Percentiles rank a stretch among this genome's conserved stretches.
These are phyloP conservation scores for Lipomyces sp. DNA, from an alignment of 805 yeast species.

Conservation along the genomic window DNA sequence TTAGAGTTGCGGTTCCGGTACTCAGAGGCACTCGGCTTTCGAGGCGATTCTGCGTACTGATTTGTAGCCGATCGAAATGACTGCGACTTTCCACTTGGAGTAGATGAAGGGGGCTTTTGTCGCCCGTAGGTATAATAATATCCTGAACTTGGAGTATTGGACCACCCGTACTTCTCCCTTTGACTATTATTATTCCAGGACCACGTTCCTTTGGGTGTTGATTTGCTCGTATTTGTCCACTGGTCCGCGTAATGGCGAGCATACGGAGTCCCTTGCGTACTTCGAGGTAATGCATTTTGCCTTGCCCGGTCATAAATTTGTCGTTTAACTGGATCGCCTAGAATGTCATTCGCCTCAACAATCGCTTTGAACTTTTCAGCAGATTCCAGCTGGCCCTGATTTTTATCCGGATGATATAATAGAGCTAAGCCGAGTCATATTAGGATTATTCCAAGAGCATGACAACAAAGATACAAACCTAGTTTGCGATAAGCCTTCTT, in stretches of 20 bases:
- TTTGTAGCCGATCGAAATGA: not conserved
- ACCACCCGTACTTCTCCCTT: constrained; percentile 11
- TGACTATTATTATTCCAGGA: constrained; percentile 6
- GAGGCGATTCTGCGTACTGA: constrained; percentile 5
- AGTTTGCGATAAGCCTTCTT: constrained; percentile 50
- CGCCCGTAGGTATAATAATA: not conserved
- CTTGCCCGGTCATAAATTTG: constrained; percentile 42
- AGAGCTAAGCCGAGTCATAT: constrained; percentile 38
- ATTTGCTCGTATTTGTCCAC: not conserved
- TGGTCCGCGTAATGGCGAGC: not conserved
- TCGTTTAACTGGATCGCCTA: constrained; percentile 43
- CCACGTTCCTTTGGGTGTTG: not conserved
- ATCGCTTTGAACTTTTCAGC: constrained; percentile 46
- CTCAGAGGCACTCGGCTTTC: constrained; percentile 16
- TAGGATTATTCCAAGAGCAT: not conserved
- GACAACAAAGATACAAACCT: constrained; percentile 40
- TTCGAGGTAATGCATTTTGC: not conserved
- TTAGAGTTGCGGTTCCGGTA: not conserved
- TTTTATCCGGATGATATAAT: constrained; percentile 56
- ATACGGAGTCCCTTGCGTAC: constrained; percentile 6
- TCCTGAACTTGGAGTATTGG: constrained; percentile 8
- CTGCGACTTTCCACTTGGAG: constrained; percentile 10
- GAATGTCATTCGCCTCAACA: constrained; percentile 45
- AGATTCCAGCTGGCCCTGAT: constrained; percentile 35
- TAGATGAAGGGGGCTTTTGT: constrained; percentile 1